Base-by-base conservation (phyloP, 2,329 filamentous ascomycete genomes). In the Botrytis deweyae region DNA sequence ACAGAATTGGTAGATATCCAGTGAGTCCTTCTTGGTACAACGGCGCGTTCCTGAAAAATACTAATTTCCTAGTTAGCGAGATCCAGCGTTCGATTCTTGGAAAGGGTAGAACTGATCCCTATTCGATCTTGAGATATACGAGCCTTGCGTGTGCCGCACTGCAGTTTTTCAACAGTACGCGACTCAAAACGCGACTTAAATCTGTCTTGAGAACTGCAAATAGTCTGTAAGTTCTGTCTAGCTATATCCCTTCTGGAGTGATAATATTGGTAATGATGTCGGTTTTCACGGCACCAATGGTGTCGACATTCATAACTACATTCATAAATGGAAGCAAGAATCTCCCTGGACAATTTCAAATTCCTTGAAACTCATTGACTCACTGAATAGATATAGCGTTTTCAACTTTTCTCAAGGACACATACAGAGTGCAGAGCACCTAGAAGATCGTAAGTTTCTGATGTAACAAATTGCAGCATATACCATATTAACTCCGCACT, bases 141-240 rank as follows among this genome's bases (percentile, higher is more conserved):
- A 67, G 62, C 55, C 70, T 75, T 76, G 73, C 72, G 74, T 75
- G 73, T 68, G n/a, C 67, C 73, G 70, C 65, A 70, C 38, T 63
- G 22, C 67, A 63, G n/a, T 44, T 46, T 14, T 42, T 36, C 42
- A 44, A 40, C 36, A 46, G 46, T 59, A 75, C 77, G 75, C 76
- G 76, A 76, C 75, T 78, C 74, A 75, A 55, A 66, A 75, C 74
- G 74, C 75, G 74, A 75, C 74, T 76, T 71, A 73, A 58, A 36
- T 49, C 33, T 72, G 74, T 74, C 72, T 76, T 73, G 76, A 76
- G 74, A 79, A 40, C 75, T 71, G 59, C 72, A 49, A 70, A 72
- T 75, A 70, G 71, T 73, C 67, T 72, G 78, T 79, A 75, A 79
- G 78, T 73, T 73, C 22, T 75, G 73, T 76, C 74, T 76, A 75